Percentiles rank a stretch among this genome's conserved stretches.
These are phyloP conservation scores for Curvularia lunata DNA, from an alignment of 2,329 filamentous ascomycete species.

Conservation along the genomic window DNA sequence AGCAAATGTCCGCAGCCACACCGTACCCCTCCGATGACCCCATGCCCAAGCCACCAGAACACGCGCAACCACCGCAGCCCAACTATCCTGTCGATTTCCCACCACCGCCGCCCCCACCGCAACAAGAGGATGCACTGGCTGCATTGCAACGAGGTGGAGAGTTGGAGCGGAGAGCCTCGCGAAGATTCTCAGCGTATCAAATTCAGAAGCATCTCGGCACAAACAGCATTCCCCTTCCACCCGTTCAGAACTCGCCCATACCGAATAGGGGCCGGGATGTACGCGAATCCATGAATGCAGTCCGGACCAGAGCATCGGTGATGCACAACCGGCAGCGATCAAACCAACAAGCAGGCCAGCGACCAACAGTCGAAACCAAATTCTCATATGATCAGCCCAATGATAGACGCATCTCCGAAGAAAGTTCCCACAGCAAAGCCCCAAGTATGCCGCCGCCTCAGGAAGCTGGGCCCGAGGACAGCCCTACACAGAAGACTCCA, in stretches of 20 bases:
- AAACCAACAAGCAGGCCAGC: constrained; percentile 33
- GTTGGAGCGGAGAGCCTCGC: constrained; percentile 87
- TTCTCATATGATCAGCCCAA: constrained; percentile 63
- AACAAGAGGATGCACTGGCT: constrained; percentile 86
- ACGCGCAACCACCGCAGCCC: constrained; percentile 38
- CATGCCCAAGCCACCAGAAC: constrained; percentile 51
- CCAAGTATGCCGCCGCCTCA: constrained; percentile 45
- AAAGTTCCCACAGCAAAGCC: constrained; percentile 54
- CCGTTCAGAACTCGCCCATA: constrained; percentile 76
- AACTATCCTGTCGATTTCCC: constrained; percentile 64
- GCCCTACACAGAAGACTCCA: constrained; percentile 60
- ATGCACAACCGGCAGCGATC: constrained; percentile 61
- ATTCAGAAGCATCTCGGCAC: constrained; percentile 92
- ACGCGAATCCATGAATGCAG: constrained; percentile 80
- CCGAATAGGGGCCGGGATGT: constrained; percentile 86
- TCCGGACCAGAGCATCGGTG: constrained; percentile 65
- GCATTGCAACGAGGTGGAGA: constrained; percentile 91
- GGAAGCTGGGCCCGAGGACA: constrained; percentile 41
- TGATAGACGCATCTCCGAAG: constrained; percentile 67
- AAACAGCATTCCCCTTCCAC: constrained; percentile 83
- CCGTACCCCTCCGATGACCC: constrained; percentile 71
- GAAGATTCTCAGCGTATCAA: constrained; percentile 94
- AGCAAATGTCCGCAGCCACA: constrained; percentile 75
- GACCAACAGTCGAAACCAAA: constrained; percentile 59
- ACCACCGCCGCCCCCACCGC: constrained; percentile 79